phyloP scores from a whole-genome alignment of 2,329 filamentous ascomycete species.

The Neospermospora avenae region DNA sequence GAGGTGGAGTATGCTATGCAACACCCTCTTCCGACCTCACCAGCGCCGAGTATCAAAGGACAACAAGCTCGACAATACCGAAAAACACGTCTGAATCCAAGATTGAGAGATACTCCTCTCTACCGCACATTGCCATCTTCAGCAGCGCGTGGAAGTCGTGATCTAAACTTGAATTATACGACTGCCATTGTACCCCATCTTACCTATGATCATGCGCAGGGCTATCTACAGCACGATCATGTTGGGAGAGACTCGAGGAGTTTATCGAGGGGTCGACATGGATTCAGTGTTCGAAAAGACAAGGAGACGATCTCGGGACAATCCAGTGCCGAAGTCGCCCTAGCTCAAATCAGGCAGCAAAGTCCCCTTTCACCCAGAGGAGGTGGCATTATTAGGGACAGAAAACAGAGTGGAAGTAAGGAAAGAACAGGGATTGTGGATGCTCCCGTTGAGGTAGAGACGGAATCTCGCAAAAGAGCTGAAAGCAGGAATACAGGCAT shows the following conservation, averaged over 20 bases:
- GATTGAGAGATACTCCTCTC: neutral
- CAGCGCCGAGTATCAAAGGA: neutral
- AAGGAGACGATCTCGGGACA: slow-evolving; percentile 18
- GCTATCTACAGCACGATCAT: slow-evolving; percentile 20
- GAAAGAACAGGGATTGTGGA: slow-evolving; percentile 21
- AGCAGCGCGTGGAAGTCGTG: slow-evolving; percentile 36
- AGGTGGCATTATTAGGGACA: slow-evolving; percentile 25
- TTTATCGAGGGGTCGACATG: neutral
- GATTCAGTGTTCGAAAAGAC: slow-evolving; percentile 19
- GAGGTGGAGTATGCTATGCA: slow-evolving; percentile 21
- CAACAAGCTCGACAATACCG: neutral
- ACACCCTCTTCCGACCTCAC: too few species aligned
- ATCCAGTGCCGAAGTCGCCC: slow-evolving; percentile 41
- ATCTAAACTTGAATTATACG: slow-evolving; percentile 43
- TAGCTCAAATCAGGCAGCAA: slow-evolving; percentile 42
- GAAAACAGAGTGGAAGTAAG: slow-evolving; percentile 16
- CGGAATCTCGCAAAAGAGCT: slow-evolving; percentile 22
- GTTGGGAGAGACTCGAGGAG: neutral
- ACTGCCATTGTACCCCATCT: slow-evolving; percentile 31
- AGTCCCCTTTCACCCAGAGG: slow-evolving; percentile 36
- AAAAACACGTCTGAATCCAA: neutral
- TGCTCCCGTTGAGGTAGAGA: slow-evolving; percentile 20
- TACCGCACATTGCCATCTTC: neutral
- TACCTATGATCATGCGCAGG: slow-evolving; percentile 29
- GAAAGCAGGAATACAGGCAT: too few species aligned